Conservation (phyloP, 495 filamentous ascomycete genomes). For the Staphylotrichum longicolle region DNA sequence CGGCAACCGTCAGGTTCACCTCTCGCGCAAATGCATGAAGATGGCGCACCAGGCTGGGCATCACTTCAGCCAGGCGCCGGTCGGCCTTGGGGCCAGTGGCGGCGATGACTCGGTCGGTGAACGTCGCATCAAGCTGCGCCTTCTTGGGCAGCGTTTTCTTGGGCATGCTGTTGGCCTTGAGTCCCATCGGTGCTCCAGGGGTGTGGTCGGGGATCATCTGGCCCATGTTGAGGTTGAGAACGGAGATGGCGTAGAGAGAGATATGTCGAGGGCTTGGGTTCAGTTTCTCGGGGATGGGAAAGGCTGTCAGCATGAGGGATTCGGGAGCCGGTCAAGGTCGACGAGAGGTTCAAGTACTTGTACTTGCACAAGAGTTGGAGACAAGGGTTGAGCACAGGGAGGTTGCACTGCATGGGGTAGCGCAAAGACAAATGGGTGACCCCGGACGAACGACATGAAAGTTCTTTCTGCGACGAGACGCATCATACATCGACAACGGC, state of each 20-base stretch:
- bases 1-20: slow-evolving; percentile 54
- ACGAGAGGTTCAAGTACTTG: slow-evolving; percentile 11
- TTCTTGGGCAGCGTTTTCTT: slow-evolving; percentile 9
- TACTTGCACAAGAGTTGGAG: slow-evolving; percentile 2
- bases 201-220: slow-evolving; percentile 25
- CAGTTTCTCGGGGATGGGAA: background rate
- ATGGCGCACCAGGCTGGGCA: slow-evolving; percentile 55
- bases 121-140: slow-evolving; percentile 51
- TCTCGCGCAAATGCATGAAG: slow-evolving; percentile 61
- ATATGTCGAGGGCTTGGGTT: background rate
- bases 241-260: no score
- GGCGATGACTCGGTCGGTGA: slow-evolving; percentile 68
- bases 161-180: slow-evolving; percentile 7
- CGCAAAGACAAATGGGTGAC: background rate
- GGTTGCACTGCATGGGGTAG: slow-evolving; percentile 13
- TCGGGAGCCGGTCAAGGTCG: background rate
- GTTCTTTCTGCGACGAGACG: background rate
- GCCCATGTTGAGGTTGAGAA: slow-evolving; percentile 21
- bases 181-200: slow-evolving; percentile 3
- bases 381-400: background rate
- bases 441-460: slow-evolving; percentile 3
- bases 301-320: background rate
- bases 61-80: slow-evolving; percentile 53
- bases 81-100: slow-evolving; percentile 66
- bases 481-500: background rate